Percentiles rank a stretch among this genome's conserved stretches.
Evolutionary conservation across 106 monocot genomes (phyloP).

Genomic region (Dendrobium officinale): DNA sequence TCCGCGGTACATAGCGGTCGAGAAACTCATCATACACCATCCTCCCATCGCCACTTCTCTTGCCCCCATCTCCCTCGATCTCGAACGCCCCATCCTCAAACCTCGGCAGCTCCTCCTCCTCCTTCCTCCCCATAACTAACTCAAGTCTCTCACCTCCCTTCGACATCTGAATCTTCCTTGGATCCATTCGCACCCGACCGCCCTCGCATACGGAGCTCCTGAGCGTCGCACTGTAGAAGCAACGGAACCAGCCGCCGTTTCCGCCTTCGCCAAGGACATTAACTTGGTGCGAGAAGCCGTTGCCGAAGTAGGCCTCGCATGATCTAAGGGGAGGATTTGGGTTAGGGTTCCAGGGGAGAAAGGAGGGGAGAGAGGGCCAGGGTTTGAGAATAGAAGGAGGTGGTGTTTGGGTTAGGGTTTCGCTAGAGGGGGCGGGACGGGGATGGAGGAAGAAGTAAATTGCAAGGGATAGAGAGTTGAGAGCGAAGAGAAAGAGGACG

Average conservation of each 20-base stretch:
- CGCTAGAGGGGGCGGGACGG: background rate
- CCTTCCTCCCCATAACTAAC: constrained; percentile 63
- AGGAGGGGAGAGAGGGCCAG: constrained; percentile 81
- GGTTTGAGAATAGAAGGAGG: constrained; percentile 42
- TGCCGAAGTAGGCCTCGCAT: constrained; percentile 92
- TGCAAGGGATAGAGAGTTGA: constrained; percentile 39
- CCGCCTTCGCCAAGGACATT: constrained; percentile 13
- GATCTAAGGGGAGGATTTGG: constrained; percentile 30
- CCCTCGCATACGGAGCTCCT: constrained; percentile 74
- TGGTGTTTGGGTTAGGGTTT: constrained; percentile 5
- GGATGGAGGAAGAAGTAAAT: constrained; percentile 38
- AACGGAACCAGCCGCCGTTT: constrained; percentile 44
- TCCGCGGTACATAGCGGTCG: constrained; percentile 32
- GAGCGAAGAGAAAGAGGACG: constrained; percentile 43
- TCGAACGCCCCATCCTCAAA: constrained; percentile 62
- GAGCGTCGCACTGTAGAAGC: constrained; percentile 71
- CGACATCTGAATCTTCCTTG: constrained; percentile 62
- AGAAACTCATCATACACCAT: constrained; percentile 49
- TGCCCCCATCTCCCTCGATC: constrained; percentile 39
- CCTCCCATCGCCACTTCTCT: constrained; percentile 2
- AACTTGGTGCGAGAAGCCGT: constrained; percentile 55
- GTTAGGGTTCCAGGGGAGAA: constrained; percentile 46
- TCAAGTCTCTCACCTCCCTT: constrained; percentile 69
- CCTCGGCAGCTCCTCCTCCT: constrained; percentile 80
- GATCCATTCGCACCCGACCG: constrained; percentile 60